phyloP scores from a whole-genome alignment of 106 monocot genomes.

The Apostasia shenzhenica region DNA sequence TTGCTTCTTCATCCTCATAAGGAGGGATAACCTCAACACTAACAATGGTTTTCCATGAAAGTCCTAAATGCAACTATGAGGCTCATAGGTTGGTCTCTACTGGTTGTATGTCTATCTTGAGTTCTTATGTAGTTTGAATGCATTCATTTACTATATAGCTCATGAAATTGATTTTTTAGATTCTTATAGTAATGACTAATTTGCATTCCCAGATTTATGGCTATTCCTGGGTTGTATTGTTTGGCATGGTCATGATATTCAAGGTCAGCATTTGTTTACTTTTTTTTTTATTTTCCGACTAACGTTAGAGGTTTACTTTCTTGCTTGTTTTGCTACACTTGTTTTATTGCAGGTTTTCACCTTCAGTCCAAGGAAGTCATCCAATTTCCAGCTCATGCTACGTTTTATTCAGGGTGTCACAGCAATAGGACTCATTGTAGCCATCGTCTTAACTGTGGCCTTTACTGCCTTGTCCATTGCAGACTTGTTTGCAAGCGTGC shows the following conservation, averaged over 20 bases:
- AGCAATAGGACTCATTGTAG: slow-evolving; percentile 50
- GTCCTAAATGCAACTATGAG: no score
- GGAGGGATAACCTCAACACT: no score
- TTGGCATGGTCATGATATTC: slow-evolving; percentile 55
- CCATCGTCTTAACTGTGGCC: slow-evolving; percentile 46
- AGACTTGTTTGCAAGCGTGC: slow-evolving; percentile 73
- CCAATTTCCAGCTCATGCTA: slow-evolving; percentile 48
- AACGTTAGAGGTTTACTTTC: neutral
- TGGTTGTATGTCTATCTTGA: no score
- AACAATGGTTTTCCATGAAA: no score
- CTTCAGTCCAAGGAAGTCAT: slow-evolving; percentile 52
- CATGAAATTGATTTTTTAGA: neutral
- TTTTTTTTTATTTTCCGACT: neutral
- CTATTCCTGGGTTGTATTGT: slow-evolving; percentile 72
- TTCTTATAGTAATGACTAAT: slow-evolving; percentile 1
- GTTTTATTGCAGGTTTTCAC: slow-evolving; percentile 58
- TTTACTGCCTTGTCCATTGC: slow-evolving; percentile 54
- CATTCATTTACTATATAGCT: neutral
- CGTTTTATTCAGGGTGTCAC: slow-evolving; percentile 75
- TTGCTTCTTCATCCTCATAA: no score
- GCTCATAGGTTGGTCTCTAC: no score
- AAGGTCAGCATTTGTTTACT: slow-evolving; percentile 44
- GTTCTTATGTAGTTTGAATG: no score
- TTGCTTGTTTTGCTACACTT: neutral
- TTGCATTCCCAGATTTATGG: slow-evolving; percentile 68